phyloP scores from a whole-genome alignment of 148 eudicot genomes.

The Rhododendron mucronatum region DNA sequence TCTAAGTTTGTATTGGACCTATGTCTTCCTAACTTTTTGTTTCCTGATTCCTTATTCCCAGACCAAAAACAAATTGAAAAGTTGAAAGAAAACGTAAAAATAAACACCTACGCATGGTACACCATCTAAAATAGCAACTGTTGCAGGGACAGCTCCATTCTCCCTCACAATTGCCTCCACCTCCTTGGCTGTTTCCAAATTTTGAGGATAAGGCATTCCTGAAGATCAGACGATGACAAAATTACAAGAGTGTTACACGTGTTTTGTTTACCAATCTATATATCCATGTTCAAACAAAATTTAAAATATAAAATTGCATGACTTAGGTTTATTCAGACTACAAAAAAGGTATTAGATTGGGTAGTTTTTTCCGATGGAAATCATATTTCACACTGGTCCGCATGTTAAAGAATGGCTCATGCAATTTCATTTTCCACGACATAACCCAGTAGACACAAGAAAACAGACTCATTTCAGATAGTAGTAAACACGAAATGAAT shows the following conservation, averaged over 20 bases:
- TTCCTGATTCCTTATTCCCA: not conserved
- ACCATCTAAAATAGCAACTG: conserved; percentile 91
- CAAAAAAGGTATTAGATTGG: not conserved
- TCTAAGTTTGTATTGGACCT: not conserved
- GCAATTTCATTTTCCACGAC: not conserved
- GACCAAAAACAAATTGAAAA: not conserved
- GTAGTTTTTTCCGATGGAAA: not conserved
- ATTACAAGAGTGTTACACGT: not conserved
- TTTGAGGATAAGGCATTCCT: conserved; percentile 99
- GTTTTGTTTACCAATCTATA: not conserved
- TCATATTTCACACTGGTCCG: not conserved
- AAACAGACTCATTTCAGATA: not conserved
- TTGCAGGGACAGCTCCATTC: conserved; percentile 92
- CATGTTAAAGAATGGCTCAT: not conserved
- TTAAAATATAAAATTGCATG: not conserved
- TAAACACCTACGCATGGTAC: conserved; percentile 73
- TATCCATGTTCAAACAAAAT: not conserved
- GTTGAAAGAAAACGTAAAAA: conserved; percentile 7
- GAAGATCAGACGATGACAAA: not conserved
- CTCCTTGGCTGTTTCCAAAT: conserved; percentile 79
- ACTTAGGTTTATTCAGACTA: not conserved
- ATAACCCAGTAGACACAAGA: not conserved
- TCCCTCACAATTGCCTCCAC: conserved; percentile 79
- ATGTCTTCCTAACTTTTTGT: not conserved
- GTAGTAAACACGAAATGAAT: not conserved